Evolutionary conservation across 768 basidiomycete genomes (phyloP).

Genomic region (Boletus pseudo-olivaceus): DNA sequence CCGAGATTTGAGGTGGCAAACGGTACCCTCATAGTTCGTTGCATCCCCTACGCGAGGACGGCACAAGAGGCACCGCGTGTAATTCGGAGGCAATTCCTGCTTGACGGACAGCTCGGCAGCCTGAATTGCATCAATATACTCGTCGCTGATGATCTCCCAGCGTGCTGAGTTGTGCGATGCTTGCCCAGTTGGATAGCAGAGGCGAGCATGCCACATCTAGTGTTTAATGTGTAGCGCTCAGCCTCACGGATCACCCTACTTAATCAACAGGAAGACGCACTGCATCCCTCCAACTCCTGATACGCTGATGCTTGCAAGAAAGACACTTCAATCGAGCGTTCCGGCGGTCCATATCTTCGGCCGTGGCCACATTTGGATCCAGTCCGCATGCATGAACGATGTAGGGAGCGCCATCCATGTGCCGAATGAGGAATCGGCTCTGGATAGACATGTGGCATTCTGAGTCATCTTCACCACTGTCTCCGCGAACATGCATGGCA

Average conservation of each 20-base stretch:
- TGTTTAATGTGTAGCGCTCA: neutral
- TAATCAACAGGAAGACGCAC: neutral
- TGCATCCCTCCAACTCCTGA: neutral
- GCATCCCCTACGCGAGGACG: constrained; percentile 3
- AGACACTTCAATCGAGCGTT: neutral
- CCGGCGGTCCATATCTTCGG: neutral
- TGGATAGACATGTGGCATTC: neutral
- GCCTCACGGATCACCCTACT: neutral
- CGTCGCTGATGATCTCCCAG: neutral
- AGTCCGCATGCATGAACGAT: constrained; percentile 2
- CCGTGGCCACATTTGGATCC: neutral
- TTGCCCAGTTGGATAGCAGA: neutral
- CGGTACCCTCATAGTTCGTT: rapidly evolving
- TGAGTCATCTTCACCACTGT: too few relatives aligned
- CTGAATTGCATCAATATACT: neutral
- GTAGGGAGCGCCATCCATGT: neutral
- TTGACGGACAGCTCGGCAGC: neutral
- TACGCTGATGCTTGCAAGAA: neutral
- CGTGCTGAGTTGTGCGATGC: neutral
- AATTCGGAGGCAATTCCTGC: too few relatives aligned
- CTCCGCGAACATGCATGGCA: neutral
- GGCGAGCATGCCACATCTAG: neutral
- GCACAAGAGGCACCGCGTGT: constrained; percentile 8
- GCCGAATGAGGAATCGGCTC: neutral
- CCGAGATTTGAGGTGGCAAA: neutral